Conservation (phyloP, 257 asterid species). For the Solanum infundibuliforme region DNA sequence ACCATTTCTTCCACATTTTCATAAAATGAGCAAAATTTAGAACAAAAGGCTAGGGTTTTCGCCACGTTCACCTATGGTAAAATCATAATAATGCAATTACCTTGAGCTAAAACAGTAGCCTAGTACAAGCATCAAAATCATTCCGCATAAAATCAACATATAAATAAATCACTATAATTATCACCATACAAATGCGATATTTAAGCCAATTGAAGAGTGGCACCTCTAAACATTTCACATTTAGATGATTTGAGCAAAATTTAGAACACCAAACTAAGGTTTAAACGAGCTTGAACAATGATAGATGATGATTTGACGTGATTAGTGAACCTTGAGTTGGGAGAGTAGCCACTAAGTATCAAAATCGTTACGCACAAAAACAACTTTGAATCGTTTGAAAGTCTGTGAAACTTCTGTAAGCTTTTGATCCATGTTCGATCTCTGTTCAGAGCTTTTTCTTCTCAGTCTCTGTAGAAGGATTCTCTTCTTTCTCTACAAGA, state of each 20-base stretch:
- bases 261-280: not conserved
- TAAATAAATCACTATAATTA: not conserved
- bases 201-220: not conserved
- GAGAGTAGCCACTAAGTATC: slow-evolving; percentile 43
- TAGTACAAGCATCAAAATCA: slow-evolving; percentile 47
- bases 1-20: not conserved
- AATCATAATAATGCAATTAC: slow-evolving; percentile 1
- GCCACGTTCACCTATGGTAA: not conserved
- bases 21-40: not conserved
- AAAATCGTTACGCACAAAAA: slow-evolving; percentile 53
- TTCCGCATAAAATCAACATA: slow-evolving; percentile 42
- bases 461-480: not conserved
- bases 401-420: slow-evolving; percentile 52
- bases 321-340: slow-evolving; percentile 56
- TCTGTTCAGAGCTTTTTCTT: not conserved
- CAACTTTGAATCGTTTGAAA: slow-evolving; percentile 69
- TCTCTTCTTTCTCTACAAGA: slow-evolving; percentile 5
- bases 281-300: not conserved
- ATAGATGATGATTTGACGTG: not conserved
- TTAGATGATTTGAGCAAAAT: not conserved
- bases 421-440: slow-evolving; percentile 51
- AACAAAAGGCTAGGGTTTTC: not conserved
- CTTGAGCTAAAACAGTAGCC: slow-evolving; percentile 71
- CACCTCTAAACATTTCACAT: not conserved
- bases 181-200: not conserved